Percentiles rank a stretch among this genome's conserved stretches.
These are phyloP conservation scores for Geum urbanum DNA, from an alignment of 306 rosid species.

Conservation along the genomic window DNA sequence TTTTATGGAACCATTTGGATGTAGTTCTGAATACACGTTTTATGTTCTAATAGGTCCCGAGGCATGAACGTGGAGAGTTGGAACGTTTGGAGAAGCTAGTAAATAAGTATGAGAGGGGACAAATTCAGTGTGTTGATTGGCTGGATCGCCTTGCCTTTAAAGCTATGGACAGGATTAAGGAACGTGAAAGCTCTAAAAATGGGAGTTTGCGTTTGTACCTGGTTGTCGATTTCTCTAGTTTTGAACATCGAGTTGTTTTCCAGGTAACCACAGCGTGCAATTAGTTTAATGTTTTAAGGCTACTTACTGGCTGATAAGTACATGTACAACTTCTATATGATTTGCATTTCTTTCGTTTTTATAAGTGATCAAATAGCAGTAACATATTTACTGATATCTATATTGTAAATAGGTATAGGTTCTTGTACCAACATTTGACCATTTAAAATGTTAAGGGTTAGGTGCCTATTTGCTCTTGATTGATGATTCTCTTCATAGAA, in stretches of 20 bases:
- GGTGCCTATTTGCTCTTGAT: neutral
- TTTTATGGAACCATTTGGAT: conserved; percentile 21
- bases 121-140: conserved; percentile 88
- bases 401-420: neutral
- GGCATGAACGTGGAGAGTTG: conserved; percentile 85
- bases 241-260: conserved; percentile 90
- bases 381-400: neutral
- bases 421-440: neutral
- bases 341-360: neutral
- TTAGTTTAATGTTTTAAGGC: conserved; percentile 13
- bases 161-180: conserved; percentile 73
- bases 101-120: conserved; percentile 93
- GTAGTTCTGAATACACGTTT: neutral
- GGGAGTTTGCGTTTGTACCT: conserved; percentile 77
- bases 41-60: conserved; percentile 64
- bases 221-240: conserved; percentile 85
- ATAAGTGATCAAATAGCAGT: neutral
- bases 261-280: conserved; percentile 52
- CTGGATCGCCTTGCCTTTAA: conserved; percentile 85
- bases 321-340: neutral
- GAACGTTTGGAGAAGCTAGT: conserved; percentile 90
- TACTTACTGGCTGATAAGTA: conserved; percentile 3
- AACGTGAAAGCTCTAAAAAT: conserved; percentile 61
- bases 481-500: conserved; percentile 12
- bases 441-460: neutral